Evolutionary conservation across 768 basidiomycete genomes (phyloP).

Genomic region (Lyophyllum shimeji): DNA sequence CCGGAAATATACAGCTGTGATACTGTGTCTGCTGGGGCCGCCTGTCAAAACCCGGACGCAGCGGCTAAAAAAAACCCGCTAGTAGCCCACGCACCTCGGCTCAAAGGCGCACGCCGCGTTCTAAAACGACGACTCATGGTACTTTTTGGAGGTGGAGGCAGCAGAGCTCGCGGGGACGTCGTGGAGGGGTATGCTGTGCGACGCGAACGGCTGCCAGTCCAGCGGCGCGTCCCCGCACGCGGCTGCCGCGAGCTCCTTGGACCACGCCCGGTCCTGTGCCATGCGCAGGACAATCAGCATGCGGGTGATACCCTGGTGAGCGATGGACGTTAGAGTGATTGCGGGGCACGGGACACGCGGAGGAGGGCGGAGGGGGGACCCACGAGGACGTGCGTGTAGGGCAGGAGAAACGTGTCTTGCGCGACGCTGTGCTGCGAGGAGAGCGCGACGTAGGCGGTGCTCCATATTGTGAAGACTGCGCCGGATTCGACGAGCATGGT

Average conservation of each 20-base stretch:
- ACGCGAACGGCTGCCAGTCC: slow-evolving; percentile 40
- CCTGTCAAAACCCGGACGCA: no score
- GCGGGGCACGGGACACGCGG: no score
- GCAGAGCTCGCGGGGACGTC: slow-evolving; percentile 18
- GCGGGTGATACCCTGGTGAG: slow-evolving; percentile 27
- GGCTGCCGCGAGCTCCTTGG: slow-evolving; percentile 31
- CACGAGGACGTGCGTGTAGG: slow-evolving; percentile 19
- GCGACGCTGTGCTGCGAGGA: slow-evolving; percentile 6
- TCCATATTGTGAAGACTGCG: slow-evolving; percentile 22
- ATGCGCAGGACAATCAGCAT: slow-evolving; percentile 39
- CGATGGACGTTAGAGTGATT: neutral
- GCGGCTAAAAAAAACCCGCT: no score
- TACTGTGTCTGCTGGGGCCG: no score
- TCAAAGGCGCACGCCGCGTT: no score
- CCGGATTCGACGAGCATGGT: slow-evolving; percentile 24
- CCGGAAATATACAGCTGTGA: no score
- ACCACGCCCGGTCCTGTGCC: slow-evolving; percentile 42
- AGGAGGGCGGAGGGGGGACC: neutral
- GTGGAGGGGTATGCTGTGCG: slow-evolving; percentile 30
- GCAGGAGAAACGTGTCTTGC: slow-evolving; percentile 14
- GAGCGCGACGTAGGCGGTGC: slow-evolving; percentile 18
- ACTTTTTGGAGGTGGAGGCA: slow-evolving; percentile 9
- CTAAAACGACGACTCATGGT: slow-evolving; percentile 14
- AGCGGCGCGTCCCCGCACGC: slow-evolving; percentile 27
- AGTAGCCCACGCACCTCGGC: no score